A percentile compares a stretch with the other conserved stretches of the same genome.
These are phyloP conservation scores for Trichoderma virens DNA, from an alignment of 495 filamentous ascomycete species.

Conservation along the genomic window DNA sequence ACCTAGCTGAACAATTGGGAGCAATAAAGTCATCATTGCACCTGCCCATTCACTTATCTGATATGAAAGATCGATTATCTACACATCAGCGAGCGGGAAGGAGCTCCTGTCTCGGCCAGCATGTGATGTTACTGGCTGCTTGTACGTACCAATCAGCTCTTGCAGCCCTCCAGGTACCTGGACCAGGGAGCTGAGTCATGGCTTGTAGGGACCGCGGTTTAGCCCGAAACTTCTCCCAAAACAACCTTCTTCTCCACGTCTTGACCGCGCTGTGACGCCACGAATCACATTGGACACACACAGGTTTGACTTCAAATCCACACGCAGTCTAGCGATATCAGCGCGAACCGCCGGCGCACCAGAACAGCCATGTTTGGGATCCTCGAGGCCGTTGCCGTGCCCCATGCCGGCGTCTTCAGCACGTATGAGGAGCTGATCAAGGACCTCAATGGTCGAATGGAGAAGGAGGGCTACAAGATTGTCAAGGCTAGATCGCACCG, in stretches of 20 bases:
- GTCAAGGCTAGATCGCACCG: conserved; percentile 13
- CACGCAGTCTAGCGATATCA: conserved; percentile 2
- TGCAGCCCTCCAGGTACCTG: not conserved
- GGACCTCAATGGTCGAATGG: conserved; percentile 8
- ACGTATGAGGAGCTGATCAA: conserved; percentile 12
- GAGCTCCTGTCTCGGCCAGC: too few species aligned
- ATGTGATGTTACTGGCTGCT: not conserved
- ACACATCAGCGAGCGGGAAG: too few species aligned
- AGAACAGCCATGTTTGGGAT: conserved; percentile 11
- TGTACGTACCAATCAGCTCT: not conserved
- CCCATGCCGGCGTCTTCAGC: not conserved
- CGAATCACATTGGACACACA: conserved; percentile 3
- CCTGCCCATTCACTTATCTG: too few species aligned
- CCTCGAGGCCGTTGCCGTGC: conserved; percentile 9
- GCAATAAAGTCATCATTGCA: too few species aligned
- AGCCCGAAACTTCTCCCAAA: conserved; percentile 8
- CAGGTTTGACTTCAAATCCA: conserved; percentile 7
- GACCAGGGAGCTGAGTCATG: not conserved
- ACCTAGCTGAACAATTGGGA: too few species aligned
- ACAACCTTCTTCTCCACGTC: conserved; percentile 8
- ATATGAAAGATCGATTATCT: too few species aligned
- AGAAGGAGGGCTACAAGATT: conserved; percentile 14
- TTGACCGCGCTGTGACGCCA: conserved; percentile 5
- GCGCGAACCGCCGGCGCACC: not conserved
- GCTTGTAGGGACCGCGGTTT: not conserved